Evolutionary conservation across 441 rosid species (phyloP).

Genomic region (Adansonia gregorii): DNA sequence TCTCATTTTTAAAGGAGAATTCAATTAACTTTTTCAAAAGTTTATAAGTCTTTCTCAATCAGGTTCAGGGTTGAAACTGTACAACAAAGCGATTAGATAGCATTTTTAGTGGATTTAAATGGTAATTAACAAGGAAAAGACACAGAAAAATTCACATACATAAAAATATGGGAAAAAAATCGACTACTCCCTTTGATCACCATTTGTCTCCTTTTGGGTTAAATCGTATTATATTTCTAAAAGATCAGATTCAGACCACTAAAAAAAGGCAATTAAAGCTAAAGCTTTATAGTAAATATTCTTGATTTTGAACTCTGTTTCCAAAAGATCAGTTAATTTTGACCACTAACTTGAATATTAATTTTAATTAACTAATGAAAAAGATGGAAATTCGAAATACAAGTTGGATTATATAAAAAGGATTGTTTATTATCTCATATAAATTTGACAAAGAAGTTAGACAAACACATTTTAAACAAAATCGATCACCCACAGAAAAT

Average conservation of each 20-base stretch:
- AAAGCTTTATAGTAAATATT: background rate
- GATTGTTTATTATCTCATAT: background rate
- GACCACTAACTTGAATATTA: background rate
- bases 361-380: background rate
- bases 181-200: background rate
- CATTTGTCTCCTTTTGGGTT: background rate
- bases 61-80: background rate
- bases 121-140: background rate
- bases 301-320: background rate
- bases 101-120: background rate
- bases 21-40: background rate
- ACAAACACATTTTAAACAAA: background rate
- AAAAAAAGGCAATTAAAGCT: background rate
- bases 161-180: background rate
- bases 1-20: background rate
- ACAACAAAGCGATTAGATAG: background rate
- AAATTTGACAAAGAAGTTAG: background rate
- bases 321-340: background rate
- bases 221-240: background rate
- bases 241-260: background rate
- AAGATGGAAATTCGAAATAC: background rate
- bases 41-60: background rate
- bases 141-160: background rate
- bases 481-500: background rate
- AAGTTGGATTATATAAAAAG: slow-evolving; percentile 1